phyloP scores from a whole-genome alignment of 768 basidiomycete genomes.

The Boletus sp. region DNA sequence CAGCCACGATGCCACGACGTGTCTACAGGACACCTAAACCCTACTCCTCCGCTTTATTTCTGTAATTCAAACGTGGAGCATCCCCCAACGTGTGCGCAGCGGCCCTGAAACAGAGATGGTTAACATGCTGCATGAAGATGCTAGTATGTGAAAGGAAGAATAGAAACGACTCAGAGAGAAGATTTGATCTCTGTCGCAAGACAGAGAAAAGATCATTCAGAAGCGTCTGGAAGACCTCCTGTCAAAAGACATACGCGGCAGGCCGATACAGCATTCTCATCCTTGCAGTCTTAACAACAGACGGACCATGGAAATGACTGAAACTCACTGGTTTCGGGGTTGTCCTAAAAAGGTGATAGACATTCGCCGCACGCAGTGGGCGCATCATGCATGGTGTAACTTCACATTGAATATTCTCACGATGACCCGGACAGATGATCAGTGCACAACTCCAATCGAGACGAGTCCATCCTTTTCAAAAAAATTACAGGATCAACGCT shows the following conservation, averaged over 20 bases:
- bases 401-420: no score
- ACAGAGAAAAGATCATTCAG: slow-evolving; percentile 26
- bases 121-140: slow-evolving; percentile 5
- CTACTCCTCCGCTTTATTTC: neutral
- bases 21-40: neutral
- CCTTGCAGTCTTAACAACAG: neutral
- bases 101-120: slow-evolving; percentile 6
- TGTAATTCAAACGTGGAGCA: neutral
- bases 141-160: neutral
- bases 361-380: no score
- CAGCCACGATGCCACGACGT: neutral
- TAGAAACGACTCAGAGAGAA: slow-evolving; percentile 33
- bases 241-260: slow-evolving; percentile 14
- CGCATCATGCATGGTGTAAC: neutral
- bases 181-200: slow-evolving; percentile 21
- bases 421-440: no score
- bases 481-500: neutral
- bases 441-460: no score
- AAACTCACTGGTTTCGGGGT: slow-evolving; percentile 3
- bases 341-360: no score
- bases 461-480: neutral
- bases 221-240: slow-evolving; percentile 29
- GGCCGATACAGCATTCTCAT: slow-evolving; percentile 28
- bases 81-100: neutral
- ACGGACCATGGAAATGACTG: neutral